Evolutionary conservation across 1,284 basidiomycete genomes (phyloP).

Genomic region (Austropuccinia psidii): DNA sequence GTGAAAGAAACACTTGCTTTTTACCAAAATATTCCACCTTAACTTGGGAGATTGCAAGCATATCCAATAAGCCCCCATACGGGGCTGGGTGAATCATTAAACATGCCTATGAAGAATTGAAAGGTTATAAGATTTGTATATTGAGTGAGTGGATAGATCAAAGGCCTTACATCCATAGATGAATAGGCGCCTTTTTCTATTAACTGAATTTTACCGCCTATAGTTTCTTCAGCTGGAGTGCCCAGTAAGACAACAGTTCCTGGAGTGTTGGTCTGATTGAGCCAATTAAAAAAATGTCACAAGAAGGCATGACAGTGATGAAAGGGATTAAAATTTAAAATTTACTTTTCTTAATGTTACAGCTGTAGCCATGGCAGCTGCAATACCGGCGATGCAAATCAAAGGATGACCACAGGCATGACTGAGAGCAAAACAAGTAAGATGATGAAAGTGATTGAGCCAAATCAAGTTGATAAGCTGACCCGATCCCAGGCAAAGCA

Average conservation of each 20-base stretch:
- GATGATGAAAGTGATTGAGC: not conserved
- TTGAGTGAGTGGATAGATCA: conserved; percentile 51
- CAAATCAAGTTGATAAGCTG: conserved; percentile 49
- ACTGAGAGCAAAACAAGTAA: not conserved
- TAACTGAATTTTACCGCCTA: conserved; percentile 66
- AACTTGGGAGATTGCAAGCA: conserved; percentile 59
- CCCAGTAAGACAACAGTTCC: conserved; percentile 72
- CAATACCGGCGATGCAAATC: conserved; percentile 72
- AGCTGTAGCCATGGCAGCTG: conserved; percentile 64
- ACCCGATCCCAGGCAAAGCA: conserved; percentile 60
- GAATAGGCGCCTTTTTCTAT: conserved; percentile 65
- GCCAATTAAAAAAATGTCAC: not conserved
- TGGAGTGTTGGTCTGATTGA: conserved; percentile 54
- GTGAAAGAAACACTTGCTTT: conserved; percentile 38
- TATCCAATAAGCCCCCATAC: conserved; percentile 27
- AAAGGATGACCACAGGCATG: conserved; percentile 57
- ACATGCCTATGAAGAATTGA: conserved; percentile 14
- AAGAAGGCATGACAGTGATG: not conserved
- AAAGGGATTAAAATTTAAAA: conserved; percentile 6
- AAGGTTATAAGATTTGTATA: not conserved
- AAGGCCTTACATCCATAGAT: conserved; percentile 67
- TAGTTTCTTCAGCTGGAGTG: conserved; percentile 77
- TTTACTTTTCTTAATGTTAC: conserved; percentile 54
- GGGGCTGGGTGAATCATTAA: conserved; percentile 28
- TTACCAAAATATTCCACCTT: conserved; percentile 36